phyloP scores from a whole-genome alignment of 2,329 filamentous ascomycete species.

The Domatiomyces catenatus region DNA sequence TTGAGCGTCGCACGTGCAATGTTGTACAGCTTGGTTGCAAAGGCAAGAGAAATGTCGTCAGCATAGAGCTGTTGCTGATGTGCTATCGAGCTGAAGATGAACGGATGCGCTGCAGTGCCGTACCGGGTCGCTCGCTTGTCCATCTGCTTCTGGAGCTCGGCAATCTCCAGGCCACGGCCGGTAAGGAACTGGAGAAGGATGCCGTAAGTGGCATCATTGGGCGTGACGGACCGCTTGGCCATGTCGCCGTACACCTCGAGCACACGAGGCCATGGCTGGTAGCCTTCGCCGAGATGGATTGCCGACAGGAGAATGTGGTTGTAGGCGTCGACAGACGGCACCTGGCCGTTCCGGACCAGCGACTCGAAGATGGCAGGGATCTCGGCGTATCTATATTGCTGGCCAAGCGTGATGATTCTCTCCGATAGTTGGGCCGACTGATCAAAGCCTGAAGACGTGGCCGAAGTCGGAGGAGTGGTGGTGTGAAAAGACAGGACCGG shows the following conservation, averaged over 20 bases:
- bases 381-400: conserved; percentile 61
- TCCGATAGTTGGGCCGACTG: conserved; percentile 58
- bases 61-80: conserved; percentile 70
- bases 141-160: conserved; percentile 53
- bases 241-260: conserved; percentile 94
- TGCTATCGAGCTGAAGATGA: conserved; percentile 79
- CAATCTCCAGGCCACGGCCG: conserved; percentile 62
- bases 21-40: conserved; percentile 75
- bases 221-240: conserved; percentile 67
- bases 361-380: conserved; percentile 84
- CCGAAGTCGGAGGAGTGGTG: conserved; percentile 23
- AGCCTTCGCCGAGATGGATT: conserved; percentile 67
- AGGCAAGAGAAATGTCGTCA: conserved; percentile 73
- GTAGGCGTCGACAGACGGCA: conserved; percentile 74
- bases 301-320: conserved; percentile 77
- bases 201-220: conserved; percentile 74
- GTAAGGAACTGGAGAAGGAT: conserved; percentile 73
- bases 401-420: conserved; percentile 59
- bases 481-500: conserved; percentile 9
- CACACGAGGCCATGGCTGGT: conserved; percentile 76
- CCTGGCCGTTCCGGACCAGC: conserved; percentile 68
- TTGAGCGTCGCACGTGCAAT: conserved; percentile 50
- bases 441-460: conserved; percentile 35
- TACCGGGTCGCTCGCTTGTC: conserved; percentile 74
- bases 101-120: conserved; percentile 71